Percentiles rank a stretch among this genome's conserved stretches.
Conservation (phyloP, 176 grass and related monocot species). For the Oryza glumipatula region DNA sequence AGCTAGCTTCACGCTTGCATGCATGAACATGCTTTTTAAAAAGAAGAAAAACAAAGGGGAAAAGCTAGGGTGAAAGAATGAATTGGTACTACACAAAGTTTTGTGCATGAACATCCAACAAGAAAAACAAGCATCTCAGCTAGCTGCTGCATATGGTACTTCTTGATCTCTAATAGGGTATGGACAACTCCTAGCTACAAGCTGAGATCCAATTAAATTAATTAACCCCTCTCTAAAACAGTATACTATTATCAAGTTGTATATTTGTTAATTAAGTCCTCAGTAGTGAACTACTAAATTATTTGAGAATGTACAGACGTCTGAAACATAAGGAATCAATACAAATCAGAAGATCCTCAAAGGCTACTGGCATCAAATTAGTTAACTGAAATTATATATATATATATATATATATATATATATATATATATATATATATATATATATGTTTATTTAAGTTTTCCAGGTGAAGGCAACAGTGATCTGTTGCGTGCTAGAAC, state of each 20-base stretch:
- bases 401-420: background rate
- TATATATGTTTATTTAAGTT: background rate
- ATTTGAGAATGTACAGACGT: background rate
- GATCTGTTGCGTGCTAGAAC: background rate
- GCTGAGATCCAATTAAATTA: background rate
- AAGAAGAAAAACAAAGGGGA: background rate
- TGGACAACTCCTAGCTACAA: background rate
- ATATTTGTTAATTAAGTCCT: background rate
- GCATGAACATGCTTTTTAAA: background rate
- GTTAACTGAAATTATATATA: background rate
- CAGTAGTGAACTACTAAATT: background rate
- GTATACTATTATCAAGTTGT: background rate
- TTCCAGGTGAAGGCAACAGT: background rate
- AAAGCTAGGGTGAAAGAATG: background rate
- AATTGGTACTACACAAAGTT: conserved; percentile 8
- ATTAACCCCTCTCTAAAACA: background rate
- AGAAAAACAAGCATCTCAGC: background rate
- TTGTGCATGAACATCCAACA: background rate
- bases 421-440: background rate
- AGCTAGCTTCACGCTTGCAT: background rate
- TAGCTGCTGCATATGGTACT: background rate
- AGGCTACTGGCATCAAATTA: background rate
- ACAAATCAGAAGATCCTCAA: background rate
- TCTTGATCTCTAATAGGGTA: background rate
- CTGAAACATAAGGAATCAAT: background rate